phyloP scores from a whole-genome alignment of 2,329 filamentous ascomycete genomes.

The Trichoderma sp. region DNA sequence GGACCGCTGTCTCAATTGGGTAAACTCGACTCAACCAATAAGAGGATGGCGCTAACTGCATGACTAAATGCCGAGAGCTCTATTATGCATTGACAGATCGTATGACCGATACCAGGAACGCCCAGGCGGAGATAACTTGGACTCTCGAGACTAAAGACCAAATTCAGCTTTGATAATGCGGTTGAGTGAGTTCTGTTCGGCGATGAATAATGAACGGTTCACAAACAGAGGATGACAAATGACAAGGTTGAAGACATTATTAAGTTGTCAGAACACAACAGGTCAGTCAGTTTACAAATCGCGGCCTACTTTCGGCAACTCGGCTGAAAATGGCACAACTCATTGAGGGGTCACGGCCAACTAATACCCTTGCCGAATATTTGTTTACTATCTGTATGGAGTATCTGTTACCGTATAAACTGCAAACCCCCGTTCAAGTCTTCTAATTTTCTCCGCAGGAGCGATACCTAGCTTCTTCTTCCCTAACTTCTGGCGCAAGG shows the following conservation, averaged over 20 bases:
- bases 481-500: not conserved
- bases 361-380: not conserved
- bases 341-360: not conserved
- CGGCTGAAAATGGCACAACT: not conserved
- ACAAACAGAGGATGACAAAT: not conserved
- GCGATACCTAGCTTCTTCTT: not conserved
- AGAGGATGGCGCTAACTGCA: not conserved
- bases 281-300: not conserved
- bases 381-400: not conserved
- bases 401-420: not conserved
- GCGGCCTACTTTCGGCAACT: not conserved
- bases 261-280: not conserved
- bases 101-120: not conserved
- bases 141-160: not conserved
- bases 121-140: not conserved
- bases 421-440: not conserved
- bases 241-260: not conserved
- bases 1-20: not conserved
- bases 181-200: not conserved
- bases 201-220: not conserved
- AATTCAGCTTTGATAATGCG: not conserved
- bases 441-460: not conserved
- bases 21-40: not conserved
- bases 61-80: not conserved
- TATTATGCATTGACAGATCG: not conserved